Percentiles rank a stretch among this genome's conserved stretches.
These are phyloP conservation scores for Uronychia binucleata DNA, from an alignment of 73 alveolate genomes.

Conservation along the genomic window DNA sequence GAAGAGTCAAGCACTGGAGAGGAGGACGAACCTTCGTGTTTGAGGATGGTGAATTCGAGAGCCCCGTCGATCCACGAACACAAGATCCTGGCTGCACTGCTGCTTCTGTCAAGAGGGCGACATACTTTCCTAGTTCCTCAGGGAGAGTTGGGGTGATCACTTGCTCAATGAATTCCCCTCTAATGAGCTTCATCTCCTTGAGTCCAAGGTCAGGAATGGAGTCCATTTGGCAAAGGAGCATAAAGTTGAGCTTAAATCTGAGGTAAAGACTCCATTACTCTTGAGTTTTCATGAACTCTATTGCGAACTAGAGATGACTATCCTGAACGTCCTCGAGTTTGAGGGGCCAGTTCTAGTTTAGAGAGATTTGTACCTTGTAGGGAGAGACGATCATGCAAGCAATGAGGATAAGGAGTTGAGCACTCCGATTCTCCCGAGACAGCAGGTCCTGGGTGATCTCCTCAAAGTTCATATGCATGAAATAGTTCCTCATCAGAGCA, in stretches of 20 bases:
- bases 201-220: slow-evolving; percentile 54
- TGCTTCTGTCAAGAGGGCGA: neutral
- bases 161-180: slow-evolving; percentile 55
- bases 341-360: slow-evolving; percentile 31
- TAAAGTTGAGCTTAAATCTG: slow-evolving; percentile 24
- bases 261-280: neutral
- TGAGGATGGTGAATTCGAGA: slow-evolving; percentile 58
- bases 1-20: neutral
- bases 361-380: neutral
- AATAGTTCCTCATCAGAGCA: slow-evolving; percentile 50
- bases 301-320: slow-evolving; percentile 19
- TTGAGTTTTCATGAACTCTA: slow-evolving; percentile 29
- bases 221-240: slow-evolving; percentile 52
- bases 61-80: slow-evolving; percentile 70
- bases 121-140: slow-evolving; percentile 30
- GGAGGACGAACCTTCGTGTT: slow-evolving; percentile 27
- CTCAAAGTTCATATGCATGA: slow-evolving; percentile 40
- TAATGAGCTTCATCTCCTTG: slow-evolving; percentile 46
- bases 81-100: slow-evolving; percentile 48
- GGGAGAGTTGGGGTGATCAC: slow-evolving; percentile 23
- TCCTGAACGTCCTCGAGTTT: slow-evolving; percentile 23
- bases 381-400: slow-evolving; percentile 61
- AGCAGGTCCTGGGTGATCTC: slow-evolving; percentile 41
- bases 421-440: slow-evolving; percentile 12
- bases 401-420: slow-evolving; percentile 15